Evolutionary conservation across 2,329 filamentous ascomycete genomes (phyloP).

Genomic region (Ophiocordyceps camponoti-rufipedis): DNA sequence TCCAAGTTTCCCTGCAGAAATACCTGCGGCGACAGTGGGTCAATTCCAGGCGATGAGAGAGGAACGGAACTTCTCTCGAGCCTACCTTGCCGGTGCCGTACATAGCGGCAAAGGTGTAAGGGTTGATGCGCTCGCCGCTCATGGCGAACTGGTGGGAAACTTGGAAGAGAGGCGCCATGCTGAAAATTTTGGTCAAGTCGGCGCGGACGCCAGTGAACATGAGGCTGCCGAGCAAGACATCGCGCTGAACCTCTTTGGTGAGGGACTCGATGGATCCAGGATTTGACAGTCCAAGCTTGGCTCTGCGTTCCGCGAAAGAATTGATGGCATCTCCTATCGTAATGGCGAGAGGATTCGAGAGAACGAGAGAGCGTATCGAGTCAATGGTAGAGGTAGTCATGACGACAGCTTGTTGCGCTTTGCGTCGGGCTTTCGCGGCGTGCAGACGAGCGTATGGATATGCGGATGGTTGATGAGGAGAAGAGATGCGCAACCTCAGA

Average conservation of each 20-base stretch:
- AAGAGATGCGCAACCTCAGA: background rate
- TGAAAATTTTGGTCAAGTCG: slow-evolving; percentile 92
- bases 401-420: slow-evolving; percentile 6
- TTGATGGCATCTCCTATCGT: slow-evolving; percentile 60
- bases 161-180: slow-evolving; percentile 85
- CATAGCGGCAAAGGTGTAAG: slow-evolving; percentile 86
- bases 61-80: background rate
- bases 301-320: slow-evolving; percentile 71
- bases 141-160: slow-evolving; percentile 93
- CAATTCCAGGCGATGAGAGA: background rate
- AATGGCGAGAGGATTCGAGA: slow-evolving; percentile 53
- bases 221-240: slow-evolving; percentile 90
- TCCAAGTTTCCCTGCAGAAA: slow-evolving; percentile 94
- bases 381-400: slow-evolving; percentile 34
- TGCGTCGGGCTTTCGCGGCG: slow-evolving; percentile 7
- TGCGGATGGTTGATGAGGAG: background rate
- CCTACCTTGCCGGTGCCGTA: slow-evolving; percentile 81
- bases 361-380: slow-evolving; percentile 43
- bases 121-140: slow-evolving; percentile 72
- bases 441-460: too few species aligned
- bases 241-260: slow-evolving; percentile 81
- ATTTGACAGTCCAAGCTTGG: slow-evolving; percentile 74
- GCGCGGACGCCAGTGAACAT: slow-evolving; percentile 94
- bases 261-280: slow-evolving; percentile 85
- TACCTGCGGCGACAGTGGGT: slow-evolving; percentile 33